These are phyloP conservation scores for Ceratobasidium sp. DNA, from an alignment of 1,284 basidiomycete genomes.

Conservation along the genomic window DNA sequence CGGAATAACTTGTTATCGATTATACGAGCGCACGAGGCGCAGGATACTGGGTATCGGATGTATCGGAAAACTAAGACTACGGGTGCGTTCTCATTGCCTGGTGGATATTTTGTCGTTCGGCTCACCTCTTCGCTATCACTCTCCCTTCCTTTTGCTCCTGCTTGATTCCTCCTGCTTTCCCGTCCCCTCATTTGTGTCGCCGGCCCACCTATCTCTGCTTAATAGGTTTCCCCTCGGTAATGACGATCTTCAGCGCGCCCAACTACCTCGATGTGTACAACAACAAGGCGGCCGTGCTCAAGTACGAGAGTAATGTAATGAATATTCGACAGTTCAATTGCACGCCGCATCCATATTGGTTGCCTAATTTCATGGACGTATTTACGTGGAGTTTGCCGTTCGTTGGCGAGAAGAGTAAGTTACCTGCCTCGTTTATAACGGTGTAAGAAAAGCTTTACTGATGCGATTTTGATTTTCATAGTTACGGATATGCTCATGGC, in stretches of 20 bases:
- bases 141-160: too few species aligned
- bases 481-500: constrained; percentile 97
- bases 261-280: constrained; percentile 98
- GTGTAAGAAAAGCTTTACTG: constrained; percentile 7
- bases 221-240: constrained; percentile 82
- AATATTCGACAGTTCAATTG: constrained; percentile 97
- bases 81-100: constrained; percentile 56
- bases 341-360: constrained; percentile 94
- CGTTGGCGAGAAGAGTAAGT: constrained; percentile 94
- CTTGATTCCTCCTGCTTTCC: too few species aligned
- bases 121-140: constrained; percentile 51
- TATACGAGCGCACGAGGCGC: constrained; percentile 94
- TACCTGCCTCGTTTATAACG: not conserved
- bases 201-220: too few species aligned
- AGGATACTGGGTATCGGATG: constrained; percentile 98
- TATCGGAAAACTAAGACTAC: constrained; percentile 96
- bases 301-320: constrained; percentile 97
- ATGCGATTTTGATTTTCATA: constrained; percentile 51
- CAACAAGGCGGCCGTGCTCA: constrained; percentile 96
- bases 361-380: constrained; percentile 99
- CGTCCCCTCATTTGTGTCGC: too few species aligned
- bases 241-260: constrained; percentile 96
- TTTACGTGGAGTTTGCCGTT: constrained; percentile 99
- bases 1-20: constrained; percentile 94
- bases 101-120: constrained; percentile 45